These are phyloP conservation scores for Lachnellula hyalina DNA, from an alignment of 2,329 filamentous ascomycete species.

Conservation along the genomic window DNA sequence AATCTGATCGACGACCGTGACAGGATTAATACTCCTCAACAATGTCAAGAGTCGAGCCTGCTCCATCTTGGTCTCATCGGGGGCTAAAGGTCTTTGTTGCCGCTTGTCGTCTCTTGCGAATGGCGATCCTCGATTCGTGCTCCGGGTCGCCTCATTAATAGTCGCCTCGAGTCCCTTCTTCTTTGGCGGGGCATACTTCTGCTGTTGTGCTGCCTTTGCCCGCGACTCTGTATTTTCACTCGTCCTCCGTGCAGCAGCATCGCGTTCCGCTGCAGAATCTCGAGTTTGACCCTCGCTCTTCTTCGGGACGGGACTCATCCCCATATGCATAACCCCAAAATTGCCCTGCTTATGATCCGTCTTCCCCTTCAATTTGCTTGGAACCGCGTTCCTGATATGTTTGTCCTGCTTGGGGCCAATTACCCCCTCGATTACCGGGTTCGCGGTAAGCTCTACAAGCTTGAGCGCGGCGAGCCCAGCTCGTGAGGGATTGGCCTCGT, in stretches of 20 bases:
- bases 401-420: conserved; percentile 40
- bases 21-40: conserved; percentile 49
- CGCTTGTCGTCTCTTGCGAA: conserved; percentile 26
- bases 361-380: conserved; percentile 57
- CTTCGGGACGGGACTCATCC: conserved; percentile 35
- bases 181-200: conserved; percentile 46
- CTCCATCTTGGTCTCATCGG: conserved; percentile 51
- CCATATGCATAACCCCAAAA: conserved; percentile 59
- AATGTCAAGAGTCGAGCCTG: conserved; percentile 55
- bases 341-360: conserved; percentile 53
- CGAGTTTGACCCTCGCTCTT: conserved; percentile 31
- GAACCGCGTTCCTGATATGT: conserved; percentile 52
- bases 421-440: conserved; percentile 24
- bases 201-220: conserved; percentile 49
- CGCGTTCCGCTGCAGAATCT: conserved; percentile 50
- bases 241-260: conserved; percentile 50
- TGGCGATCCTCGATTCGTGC: conserved; percentile 20
- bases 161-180: conserved; percentile 26
- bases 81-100: conserved; percentile 32
- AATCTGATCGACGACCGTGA: conserved; percentile 55
- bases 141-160: conserved; percentile 14
- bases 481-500: conserved; percentile 17
- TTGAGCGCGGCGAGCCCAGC: conserved; percentile 46
- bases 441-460: conserved; percentile 44
- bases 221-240: conserved; percentile 57